These are phyloP conservation scores for Emmonsiellopsis sp. DNA, from an alignment of 2,329 filamentous ascomycete species.

Conservation along the genomic window DNA sequence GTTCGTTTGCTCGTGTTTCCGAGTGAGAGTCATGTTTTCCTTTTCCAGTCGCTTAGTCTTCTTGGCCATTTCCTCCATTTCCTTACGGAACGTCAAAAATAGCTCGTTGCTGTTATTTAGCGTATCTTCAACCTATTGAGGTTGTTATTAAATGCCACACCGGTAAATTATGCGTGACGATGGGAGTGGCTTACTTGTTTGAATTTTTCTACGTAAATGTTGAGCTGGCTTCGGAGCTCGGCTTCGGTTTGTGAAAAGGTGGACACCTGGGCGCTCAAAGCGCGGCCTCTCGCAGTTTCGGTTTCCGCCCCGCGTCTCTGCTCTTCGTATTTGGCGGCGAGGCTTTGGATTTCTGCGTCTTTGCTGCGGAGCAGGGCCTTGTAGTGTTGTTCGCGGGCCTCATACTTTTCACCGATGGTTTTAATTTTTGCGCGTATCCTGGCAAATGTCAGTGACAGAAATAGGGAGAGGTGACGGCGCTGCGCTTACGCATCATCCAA, in stretches of 20 bases:
- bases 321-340: constrained; percentile 78
- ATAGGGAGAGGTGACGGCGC: constrained; percentile 5
- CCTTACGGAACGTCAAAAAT: constrained; percentile 92
- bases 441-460: constrained; percentile 12
- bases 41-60: constrained; percentile 96
- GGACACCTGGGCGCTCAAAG: constrained; percentile 82
- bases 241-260: constrained; percentile 95
- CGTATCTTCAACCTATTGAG: constrained; percentile 85
- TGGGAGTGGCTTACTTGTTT: constrained; percentile 67
- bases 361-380: constrained; percentile 86
- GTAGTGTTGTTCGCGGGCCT: constrained; percentile 89
- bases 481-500: constrained; percentile 72
- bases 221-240: constrained; percentile 86
- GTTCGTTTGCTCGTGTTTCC: constrained; percentile 88
- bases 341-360: constrained; percentile 88
- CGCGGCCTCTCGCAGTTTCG: constrained; percentile 70
- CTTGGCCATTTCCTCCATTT: constrained; percentile 99
- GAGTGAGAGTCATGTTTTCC: constrained; percentile 82
- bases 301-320: constrained; percentile 81
- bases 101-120: constrained; percentile 97
- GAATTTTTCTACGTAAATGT: constrained; percentile 98
- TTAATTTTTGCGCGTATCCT: constrained; percentile 67
- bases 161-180: neutral
- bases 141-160: constrained; percentile 15
- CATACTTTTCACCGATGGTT: constrained; percentile 92